Conservation (phyloP, 169 alveolate species). For the Prorocentrum cordatum region DNA sequence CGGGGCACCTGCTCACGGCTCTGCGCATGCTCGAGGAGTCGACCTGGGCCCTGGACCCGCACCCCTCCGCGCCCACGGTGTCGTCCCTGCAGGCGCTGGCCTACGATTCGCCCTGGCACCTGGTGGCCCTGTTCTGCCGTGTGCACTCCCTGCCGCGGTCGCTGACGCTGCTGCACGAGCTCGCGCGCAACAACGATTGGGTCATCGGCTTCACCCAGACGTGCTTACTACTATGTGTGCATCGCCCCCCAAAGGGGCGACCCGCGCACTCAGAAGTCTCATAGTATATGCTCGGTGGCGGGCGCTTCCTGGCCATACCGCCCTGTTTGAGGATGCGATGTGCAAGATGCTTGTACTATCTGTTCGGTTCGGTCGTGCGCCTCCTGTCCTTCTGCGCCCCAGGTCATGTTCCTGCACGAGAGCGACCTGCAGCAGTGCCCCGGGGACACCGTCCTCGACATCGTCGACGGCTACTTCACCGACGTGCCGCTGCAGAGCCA, state of each 20-base stretch:
- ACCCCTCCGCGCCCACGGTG: slow-evolving; percentile 56
- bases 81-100: slow-evolving; percentile 43
- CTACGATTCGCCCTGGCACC: slow-evolving; percentile 69
- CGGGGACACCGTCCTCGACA: slow-evolving; percentile 76
- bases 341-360: no score
- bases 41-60: slow-evolving; percentile 77
- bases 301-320: no score
- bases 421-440: slow-evolving; percentile 81
- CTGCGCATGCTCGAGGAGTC: slow-evolving; percentile 75
- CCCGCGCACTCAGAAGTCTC: no score
- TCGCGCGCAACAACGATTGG: slow-evolving; percentile 83
- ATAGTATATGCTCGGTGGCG: no score
- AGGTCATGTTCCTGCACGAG: slow-evolving; percentile 76
- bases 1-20: slow-evolving; percentile 69
- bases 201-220: no score
- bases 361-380: no score
- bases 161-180: slow-evolving; percentile 79
- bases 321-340: no score
- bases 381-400: no score
- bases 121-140: slow-evolving; percentile 68
- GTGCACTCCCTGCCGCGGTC: slow-evolving; percentile 73
- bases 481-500: slow-evolving; percentile 74
- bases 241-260: no score
- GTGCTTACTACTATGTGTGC: no score
- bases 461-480: slow-evolving; percentile 79